A percentile compares a stretch with the other conserved stretches of the same genome.
Conservation (phyloP, 2,329 filamentous ascomycete species). For the Clarireedia homoeocarpa region DNA sequence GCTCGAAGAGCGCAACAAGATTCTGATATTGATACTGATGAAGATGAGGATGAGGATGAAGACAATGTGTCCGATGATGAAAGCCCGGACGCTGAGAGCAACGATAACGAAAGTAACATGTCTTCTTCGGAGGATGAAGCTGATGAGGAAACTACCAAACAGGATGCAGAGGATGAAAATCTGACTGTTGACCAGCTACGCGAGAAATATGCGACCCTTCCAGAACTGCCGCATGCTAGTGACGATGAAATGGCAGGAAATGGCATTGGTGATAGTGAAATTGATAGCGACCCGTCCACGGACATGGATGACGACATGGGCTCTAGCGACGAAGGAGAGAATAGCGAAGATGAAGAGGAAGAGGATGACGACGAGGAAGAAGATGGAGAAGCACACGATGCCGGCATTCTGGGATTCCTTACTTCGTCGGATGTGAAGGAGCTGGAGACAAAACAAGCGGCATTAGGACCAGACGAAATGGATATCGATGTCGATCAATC, state of each 20-base stretch:
- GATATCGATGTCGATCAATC: slow-evolving; percentile 6
- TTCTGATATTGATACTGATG: slow-evolving; percentile 41
- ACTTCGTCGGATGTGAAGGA: slow-evolving; percentile 26
- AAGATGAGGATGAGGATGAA: slow-evolving; percentile 29
- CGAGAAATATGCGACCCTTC: slow-evolving; percentile 61
- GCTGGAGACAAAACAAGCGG: slow-evolving; percentile 27
- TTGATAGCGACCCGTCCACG: slow-evolving; percentile 24
- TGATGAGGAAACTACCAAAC: slow-evolving; percentile 38
- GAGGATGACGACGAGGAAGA: slow-evolving; percentile 33
- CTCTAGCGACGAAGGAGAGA: slow-evolving; percentile 55
- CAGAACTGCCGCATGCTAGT: slow-evolving; percentile 30
- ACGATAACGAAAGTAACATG: slow-evolving; percentile 48
- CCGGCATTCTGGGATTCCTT: slow-evolving; percentile 30
- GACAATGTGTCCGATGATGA: slow-evolving; percentile 31
- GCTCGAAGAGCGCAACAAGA: slow-evolving; percentile 47
- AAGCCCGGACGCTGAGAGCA: slow-evolving; percentile 28
- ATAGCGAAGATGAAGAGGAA: slow-evolving; percentile 42
- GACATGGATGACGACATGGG: slow-evolving; percentile 25
- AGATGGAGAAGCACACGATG: slow-evolving; percentile 33
- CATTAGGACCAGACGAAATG: slow-evolving; percentile 7
- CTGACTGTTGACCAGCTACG: slow-evolving; percentile 62
- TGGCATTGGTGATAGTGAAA: slow-evolving; percentile 17
- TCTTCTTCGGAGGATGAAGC: slow-evolving; percentile 55
- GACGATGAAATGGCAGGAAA: slow-evolving; percentile 29
- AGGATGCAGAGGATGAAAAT: slow-evolving; percentile 51